These are phyloP conservation scores for Citrullus mucosospermus DNA, from an alignment of 306 rosid species.

Conservation along the genomic window DNA sequence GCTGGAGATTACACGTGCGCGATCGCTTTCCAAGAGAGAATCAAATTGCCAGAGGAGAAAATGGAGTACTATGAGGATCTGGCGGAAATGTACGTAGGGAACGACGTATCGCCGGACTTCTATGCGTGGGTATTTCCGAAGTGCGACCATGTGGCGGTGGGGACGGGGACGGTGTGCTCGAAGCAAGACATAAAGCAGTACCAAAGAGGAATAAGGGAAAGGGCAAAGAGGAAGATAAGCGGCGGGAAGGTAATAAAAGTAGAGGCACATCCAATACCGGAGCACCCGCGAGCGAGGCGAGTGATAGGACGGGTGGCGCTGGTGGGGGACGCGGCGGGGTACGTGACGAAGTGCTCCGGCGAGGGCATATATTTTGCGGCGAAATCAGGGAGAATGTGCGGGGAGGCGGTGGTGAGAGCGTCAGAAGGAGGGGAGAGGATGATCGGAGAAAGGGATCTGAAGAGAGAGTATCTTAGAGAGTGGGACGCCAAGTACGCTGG, in stretches of 20 bases:
- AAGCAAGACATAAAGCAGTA: constrained; percentile 47
- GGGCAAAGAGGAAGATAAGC: constrained; percentile 39
- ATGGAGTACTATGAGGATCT: constrained; percentile 61
- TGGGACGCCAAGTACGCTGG: constrained; percentile 53
- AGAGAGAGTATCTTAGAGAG: constrained; percentile 61
- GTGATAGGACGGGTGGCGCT: constrained; percentile 72
- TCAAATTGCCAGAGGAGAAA: constrained; percentile 62
- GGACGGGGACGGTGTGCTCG: constrained; percentile 64
- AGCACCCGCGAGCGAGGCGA: constrained; percentile 62
- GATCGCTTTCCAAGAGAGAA: constrained; percentile 80
- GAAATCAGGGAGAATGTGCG: constrained; percentile 68
- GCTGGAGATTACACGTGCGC: constrained; percentile 70
- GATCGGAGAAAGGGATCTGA: constrained; percentile 52
- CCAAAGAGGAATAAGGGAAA: constrained; percentile 57
- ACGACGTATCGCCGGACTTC: constrained; percentile 87
- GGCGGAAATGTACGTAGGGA: constrained; percentile 77
- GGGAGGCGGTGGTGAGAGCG: constrained; percentile 51
- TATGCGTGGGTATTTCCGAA: constrained; percentile 94
- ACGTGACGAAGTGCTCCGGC: constrained; percentile 76
- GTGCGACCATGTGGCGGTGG: constrained; percentile 95
- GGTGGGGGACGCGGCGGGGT: constrained; percentile 84
- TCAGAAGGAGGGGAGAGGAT: constrained; percentile 59
- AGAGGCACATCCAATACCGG: constrained; percentile 91
- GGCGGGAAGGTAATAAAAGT: constrained; percentile 70
- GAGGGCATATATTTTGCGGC: constrained; percentile 90